Base-by-base conservation (phyloP, 1,139 yeast genomes). In the Candida gigantensis region DNA sequence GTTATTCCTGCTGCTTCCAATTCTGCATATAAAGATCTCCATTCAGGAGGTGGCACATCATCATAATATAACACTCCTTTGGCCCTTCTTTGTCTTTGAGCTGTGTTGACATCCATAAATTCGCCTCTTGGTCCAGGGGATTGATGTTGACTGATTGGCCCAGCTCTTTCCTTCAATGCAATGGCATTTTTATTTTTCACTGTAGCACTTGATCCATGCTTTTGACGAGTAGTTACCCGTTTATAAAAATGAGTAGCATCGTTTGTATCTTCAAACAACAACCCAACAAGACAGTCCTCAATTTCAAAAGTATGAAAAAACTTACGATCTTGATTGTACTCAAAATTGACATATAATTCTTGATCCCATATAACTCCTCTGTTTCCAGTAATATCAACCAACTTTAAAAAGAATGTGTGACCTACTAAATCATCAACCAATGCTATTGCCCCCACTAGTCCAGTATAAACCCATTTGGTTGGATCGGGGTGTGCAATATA, bases 301-400 rank as follows among this genome's bases (percentile, higher is more conserved):
- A 88, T 70, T 64, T 92, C 98, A 64, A 92, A 92, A 7, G 95
- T 76, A 57, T 92, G 98, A 72, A 92, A 92, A 62, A 87, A 92
- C 35, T 95, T 82, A 17, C 98, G 76, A 58, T 92, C 98, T 60
- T 92, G 97, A 56, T 85, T 78, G 61, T 92, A 92, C 47, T 82
- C 84, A 57, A 92, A 89, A 51, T 86, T 84, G 7, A 88, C 82
- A 55, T 87, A 92, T 33, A 92, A 62, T 58, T 92, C 98, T 59
- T 92, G 98, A 59, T 92, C 98, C 98, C 98, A 92, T 1, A 92
- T 48, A 1, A 92, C 95, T 13, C 97, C 97, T 28, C 86, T 69
- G 45, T 79, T 77, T 8, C 95, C 95, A 28, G 70, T 58, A 28
- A 92, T 79, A 53, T 92, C 98, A 8, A 92, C 95, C 40, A 92